Base-by-base conservation (phyloP, 1,284 basidiomycete species). In the Malassezia dermatis region DNA sequence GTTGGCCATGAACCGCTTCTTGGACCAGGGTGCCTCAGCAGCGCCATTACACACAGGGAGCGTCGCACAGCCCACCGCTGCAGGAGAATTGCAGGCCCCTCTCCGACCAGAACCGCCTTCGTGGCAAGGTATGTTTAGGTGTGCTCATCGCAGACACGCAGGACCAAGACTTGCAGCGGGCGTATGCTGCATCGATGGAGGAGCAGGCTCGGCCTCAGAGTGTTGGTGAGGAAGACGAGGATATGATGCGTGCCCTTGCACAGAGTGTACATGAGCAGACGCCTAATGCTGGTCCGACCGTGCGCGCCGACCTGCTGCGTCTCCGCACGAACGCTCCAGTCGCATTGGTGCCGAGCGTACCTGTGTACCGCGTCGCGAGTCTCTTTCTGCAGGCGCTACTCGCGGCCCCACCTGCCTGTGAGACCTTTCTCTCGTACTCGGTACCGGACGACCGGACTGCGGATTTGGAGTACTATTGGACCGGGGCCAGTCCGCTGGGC, bases 191-290 rank as follows among this genome's bases (percentile, higher is more conserved):
- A 12, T 57, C 55, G 1, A 50, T 57, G 41, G 37, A 27, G 2
- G 44, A 52, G n/a, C 43, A 42, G 7, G 17, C 21, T 24, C 19
- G 15, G 4, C 43, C 45, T 5, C 10, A 12, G 11, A 28, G n/a
- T 6, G 26, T 17, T 1, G 11, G 21, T 7, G 26, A 34, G 12
- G 55, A 57, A 4, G 51, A 57, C 30, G 55, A 52, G 17, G 15
- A 57, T 21, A 45, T 57, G 32, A 52, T 57, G 49, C 49, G 47
- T 15, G 55, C 41, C 0, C 40, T 57, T 8, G 55, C 55, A n/a
- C 49, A 46, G 50, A 57, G 55, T 41, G 45, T 57, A 4, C 32
- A 47, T 24, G 24, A 39, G 8, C 37, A 48, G 15, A 15, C 37
- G 8, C 30, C 34, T 5, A 34, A 26, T 12, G 15, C 5, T 3